Conservation (phyloP, 495 filamentous ascomycete species). For the Diplogelasinospora grovesii region DNA sequence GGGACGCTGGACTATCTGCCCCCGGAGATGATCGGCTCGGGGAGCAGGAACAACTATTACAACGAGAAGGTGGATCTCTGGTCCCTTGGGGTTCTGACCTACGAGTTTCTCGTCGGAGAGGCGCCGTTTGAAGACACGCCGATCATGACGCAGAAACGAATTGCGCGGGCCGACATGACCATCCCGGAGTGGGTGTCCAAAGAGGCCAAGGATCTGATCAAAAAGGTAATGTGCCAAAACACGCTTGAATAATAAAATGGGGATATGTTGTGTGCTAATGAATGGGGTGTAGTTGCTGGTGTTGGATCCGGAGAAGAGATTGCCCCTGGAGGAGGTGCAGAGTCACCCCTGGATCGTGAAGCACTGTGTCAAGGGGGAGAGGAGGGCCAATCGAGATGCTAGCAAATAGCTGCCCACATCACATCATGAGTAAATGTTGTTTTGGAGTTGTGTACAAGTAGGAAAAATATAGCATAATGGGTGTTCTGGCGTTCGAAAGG, state of each 20-base stretch:
- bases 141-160: slow-evolving; percentile 88
- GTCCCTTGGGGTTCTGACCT: slow-evolving; percentile 90
- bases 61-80: slow-evolving; percentile 94
- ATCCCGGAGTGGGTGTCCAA: slow-evolving; percentile 84
- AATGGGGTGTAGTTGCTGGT: slow-evolving; percentile 96
- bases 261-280: too few relatives aligned
- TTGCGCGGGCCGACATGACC: slow-evolving; percentile 84
- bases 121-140: slow-evolving; percentile 95
- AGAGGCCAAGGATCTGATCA: slow-evolving; percentile 89
- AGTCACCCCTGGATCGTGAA: slow-evolving; percentile 95
- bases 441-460: slow-evolving; percentile 4
- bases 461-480: too few relatives aligned
- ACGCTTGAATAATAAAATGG: too few relatives aligned
- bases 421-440: slow-evolving; percentile 4
- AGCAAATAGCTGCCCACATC: slow-evolving; percentile 16
- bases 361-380: slow-evolving; percentile 80
- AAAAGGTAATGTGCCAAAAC: slow-evolving; percentile 70
- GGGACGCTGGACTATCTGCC: slow-evolving; percentile 96
- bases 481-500: too few relatives aligned
- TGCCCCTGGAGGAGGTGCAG: slow-evolving; percentile 82
- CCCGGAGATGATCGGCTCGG: slow-evolving; percentile 90
- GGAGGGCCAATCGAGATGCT: slow-evolving; percentile 47
- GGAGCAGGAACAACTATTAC: slow-evolving; percentile 75
- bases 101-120: slow-evolving; percentile 93
- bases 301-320: slow-evolving; percentile 87